Base-by-base conservation (phyloP, 164 flowering plant genomes). In the Vitis amurensis region DNA sequence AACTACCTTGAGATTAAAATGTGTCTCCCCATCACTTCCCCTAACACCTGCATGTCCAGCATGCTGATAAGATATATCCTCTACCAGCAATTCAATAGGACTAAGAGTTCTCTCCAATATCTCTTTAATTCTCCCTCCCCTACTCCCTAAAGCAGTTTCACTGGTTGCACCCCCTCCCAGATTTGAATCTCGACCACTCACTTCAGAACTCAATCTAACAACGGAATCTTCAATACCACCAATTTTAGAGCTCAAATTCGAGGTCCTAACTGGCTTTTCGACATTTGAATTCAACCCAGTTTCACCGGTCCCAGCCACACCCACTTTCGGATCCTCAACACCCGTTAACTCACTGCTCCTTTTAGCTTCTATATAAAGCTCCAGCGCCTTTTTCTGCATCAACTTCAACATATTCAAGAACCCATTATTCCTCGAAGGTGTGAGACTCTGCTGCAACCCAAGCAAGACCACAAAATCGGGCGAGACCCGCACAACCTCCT, bases 351-450 rank as follows among this genome's bases (percentile, higher is more conserved):
- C 78, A 17, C 31, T 30, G 15, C 67, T 79, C 61, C 74, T 83
- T 66, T 82, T 87, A 4, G 81, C 76, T 64, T 86, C 89, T 16
- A 82, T 64, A 31, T 66, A 68, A 64, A 89, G 73, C 69, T 78
- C 71, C 61, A 89, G 65, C 9, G 98, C 99, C 77, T 93, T 93
- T 77, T 78, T 86, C 77, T 95, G 96, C 98, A 95, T 95, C 77
- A 95, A 63, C 77, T 77, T 90, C 79, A 95, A 76, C 98, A 93
- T 93, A 76, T 93, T 93, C 66, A 93, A 75, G 68, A 95, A 95
- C 73, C 98, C 99, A 77, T 95, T 95, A 79, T 93, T 93, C 85
- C 98, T 84, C 5, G 94, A 89, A 53, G 99, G 96, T 1, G 96
- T 90, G 37, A 95, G 75, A 61, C 91, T 90, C 92, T 93, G 99